A percentile compares a stretch with the other conserved stretches of the same genome.
Conservation (phyloP, 345 rosid species). For the Arabis hirsuta region DNA sequence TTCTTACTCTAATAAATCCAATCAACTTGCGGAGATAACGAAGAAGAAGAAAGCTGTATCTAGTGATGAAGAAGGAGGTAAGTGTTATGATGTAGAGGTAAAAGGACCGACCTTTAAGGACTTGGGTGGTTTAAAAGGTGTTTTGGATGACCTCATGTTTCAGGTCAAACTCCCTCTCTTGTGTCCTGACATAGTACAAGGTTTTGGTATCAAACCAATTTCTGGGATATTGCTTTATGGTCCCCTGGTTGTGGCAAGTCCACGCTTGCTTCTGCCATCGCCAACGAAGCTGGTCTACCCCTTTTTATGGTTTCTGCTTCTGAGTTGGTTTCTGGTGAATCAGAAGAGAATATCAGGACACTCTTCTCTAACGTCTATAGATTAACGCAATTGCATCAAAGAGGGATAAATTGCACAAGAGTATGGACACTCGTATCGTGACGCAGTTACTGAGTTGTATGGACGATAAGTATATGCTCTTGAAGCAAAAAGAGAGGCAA, state of each 20-base stretch:
- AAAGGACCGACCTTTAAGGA: conserved; percentile 19
- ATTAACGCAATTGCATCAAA: conserved; percentile 73
- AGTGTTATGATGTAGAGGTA: neutral
- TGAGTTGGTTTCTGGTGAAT: conserved; percentile 66
- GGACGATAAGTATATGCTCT: conserved; percentile 54
- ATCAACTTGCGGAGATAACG: neutral
- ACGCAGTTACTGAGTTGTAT: conserved; percentile 72
- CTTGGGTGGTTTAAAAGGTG: conserved; percentile 14
- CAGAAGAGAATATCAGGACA: conserved; percentile 70
- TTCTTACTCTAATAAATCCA: conserved; percentile 6
- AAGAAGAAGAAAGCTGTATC: neutral
- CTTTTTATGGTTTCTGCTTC: conserved; percentile 65
- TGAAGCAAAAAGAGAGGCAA: conserved; percentile 1
- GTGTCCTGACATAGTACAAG: conserved; percentile 51
- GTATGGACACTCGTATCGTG: conserved; percentile 67
- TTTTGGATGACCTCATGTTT: conserved; percentile 50
- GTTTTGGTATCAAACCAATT: conserved; percentile 54
- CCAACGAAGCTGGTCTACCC: conserved; percentile 61
- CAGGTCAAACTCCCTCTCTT: conserved; percentile 59
- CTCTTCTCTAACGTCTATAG: conserved; percentile 62
- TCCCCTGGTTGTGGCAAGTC: conserved; percentile 70
- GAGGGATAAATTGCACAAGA: conserved; percentile 64
- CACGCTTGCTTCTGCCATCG: conserved; percentile 60
- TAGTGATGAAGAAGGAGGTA: conserved; percentile 5
- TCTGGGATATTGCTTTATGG: conserved; percentile 64